Base-by-base conservation (phyloP, 805 yeast genomes). In the Yamadazyma olivae region DNA sequence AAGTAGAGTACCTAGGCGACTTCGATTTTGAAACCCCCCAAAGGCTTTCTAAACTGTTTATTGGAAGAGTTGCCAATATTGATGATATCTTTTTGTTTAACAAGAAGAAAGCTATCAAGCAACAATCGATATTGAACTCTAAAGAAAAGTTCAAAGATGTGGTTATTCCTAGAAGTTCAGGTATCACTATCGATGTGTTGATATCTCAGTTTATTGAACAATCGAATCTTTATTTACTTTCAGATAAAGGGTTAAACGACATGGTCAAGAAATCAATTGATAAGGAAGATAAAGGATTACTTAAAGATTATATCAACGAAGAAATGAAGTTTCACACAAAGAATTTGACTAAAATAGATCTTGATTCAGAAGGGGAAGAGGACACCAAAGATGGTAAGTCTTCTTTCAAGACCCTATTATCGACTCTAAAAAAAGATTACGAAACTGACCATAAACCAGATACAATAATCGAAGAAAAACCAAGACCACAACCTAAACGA, bases 21-120 rank as follows among this genome's bases (percentile, higher is more conserved):
- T 91, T 76, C 51, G 96, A 89, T 47, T 88, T 93, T 13, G 98
- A 90, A 51, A 91, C 90, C 51, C 85, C 95, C 0, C 69, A 95
- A 35, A 64, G 96, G 44, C 87, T 93, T 44, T 87, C 96, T 12
- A 88, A 90, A 51, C 67, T 87, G 50, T 93, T 91, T 67, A 95
- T 85, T 5, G 96, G 96, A 0, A 71, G 70, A 43, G 93, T 91
- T 2, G 99, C 98, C 3, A 93, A 93, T 56, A 78, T 81, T n/a
- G 82, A 86, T 50, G 95, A 89, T 49, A 86, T 90, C 6, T 75
- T 91, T 3, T 80, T 78, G 31, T 83, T 84, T 54, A 76, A 77
- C 51, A 74, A 77, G 52, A 76, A 71, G 45, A 67, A 68, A 51
- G 56, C 67, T 30, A 38, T 45, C 3, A 33, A 33, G 14, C 16